Evolutionary conservation across 495 filamentous ascomycete genomes (phyloP).

Genomic region (Podospora pseudocomata): DNA sequence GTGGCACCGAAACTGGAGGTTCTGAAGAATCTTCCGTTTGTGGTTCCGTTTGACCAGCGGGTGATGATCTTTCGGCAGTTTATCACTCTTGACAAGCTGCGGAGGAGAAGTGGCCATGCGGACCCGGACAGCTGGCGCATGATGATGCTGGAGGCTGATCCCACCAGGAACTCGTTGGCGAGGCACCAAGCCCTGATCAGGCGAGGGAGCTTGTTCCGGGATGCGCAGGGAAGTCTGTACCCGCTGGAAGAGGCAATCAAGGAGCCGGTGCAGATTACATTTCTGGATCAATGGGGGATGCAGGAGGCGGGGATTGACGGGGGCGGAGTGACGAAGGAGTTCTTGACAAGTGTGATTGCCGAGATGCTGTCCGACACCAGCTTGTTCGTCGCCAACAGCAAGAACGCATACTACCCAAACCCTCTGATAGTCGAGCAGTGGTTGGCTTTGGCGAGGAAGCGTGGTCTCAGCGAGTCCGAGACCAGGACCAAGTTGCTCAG

Average conservation of each 20-base stretch:
- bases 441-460: conserved; percentile 53
- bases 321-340: conserved; percentile 96
- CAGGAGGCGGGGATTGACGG: conserved; percentile 94
- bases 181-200: conserved; percentile 79
- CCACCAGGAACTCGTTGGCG: conserved; percentile 31
- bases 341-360: conserved; percentile 82
- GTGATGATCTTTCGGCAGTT: conserved; percentile 95
- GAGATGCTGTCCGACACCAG: conserved; percentile 67
- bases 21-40: conserved; percentile 92
- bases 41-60: conserved; percentile 86
- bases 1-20: conserved; percentile 86
- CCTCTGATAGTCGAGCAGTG: conserved; percentile 73
- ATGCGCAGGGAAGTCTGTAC: conserved; percentile 85
- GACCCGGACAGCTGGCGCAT: conserved; percentile 80
- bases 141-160: conserved; percentile 48
- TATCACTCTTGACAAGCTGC: conserved; percentile 73
- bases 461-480: conserved; percentile 48
- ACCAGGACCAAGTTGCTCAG: conserved; percentile 61
- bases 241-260: conserved; percentile 76
- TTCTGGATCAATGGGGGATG: conserved; percentile 85
- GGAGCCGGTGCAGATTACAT: conserved; percentile 96
- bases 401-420: conserved; percentile 88
- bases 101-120: conserved; percentile 67
- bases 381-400: conserved; percentile 77
- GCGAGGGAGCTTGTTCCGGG: conserved; percentile 75